These are phyloP conservation scores for Cicer pinnatifidum DNA, from an alignment of 306 rosid genomes.

Conservation along the genomic window DNA sequence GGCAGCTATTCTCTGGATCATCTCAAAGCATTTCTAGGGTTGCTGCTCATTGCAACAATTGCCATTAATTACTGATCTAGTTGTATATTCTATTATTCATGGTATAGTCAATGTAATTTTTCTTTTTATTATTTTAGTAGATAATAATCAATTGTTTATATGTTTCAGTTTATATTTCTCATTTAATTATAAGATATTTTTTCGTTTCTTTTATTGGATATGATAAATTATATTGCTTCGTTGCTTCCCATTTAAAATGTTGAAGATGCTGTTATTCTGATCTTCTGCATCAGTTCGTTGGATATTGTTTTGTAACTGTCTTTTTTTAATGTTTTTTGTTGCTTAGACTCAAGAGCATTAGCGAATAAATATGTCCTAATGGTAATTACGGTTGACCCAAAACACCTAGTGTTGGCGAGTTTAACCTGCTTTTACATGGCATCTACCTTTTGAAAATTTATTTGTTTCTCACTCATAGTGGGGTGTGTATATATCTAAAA, in stretches of 20 bases:
- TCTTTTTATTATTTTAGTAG: constrained; percentile 7
- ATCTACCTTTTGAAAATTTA: constrained; percentile 10
- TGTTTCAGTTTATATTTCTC: neutral
- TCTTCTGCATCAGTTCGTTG: constrained; percentile 16
- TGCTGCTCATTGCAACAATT: constrained; percentile 29
- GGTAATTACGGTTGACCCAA: constrained; percentile 23
- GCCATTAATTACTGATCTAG: constrained; percentile 33
- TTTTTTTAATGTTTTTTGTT: neutral
- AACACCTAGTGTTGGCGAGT: constrained; percentile 14
- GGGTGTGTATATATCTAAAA: neutral
- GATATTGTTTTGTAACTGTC: neutral
- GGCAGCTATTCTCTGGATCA: constrained; percentile 33
- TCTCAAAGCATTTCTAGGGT: constrained; percentile 22
- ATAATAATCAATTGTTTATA: constrained; percentile 37
- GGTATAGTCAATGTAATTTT: constrained; percentile 2
- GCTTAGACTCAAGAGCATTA: neutral
- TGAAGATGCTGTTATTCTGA: constrained; percentile 28
- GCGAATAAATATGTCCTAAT: neutral
- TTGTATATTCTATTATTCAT: constrained; percentile 34
- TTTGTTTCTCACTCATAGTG: neutral
- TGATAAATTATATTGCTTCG: constrained; percentile 22
- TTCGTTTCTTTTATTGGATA: constrained; percentile 32
- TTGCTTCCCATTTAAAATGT: constrained; percentile 10
- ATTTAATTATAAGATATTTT: constrained; percentile 5
- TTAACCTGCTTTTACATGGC: constrained; percentile 24